Base-by-base conservation (phyloP, 1,139 yeast genomes). In the Pneumocystis sp. region DNA sequence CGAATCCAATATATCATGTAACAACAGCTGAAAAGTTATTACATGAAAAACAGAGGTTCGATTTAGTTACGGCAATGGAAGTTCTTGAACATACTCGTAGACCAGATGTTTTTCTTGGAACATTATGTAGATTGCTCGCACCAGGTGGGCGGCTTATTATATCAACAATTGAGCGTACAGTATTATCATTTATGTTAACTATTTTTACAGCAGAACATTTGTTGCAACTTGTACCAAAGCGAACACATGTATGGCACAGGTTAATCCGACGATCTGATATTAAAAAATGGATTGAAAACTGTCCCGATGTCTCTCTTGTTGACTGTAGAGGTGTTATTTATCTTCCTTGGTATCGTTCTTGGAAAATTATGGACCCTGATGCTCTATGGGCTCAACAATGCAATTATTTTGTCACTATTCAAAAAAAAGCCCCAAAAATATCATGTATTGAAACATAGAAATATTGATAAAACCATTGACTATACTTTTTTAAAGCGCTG, bases 31-130 rank as follows among this genome's bases (percentile, higher is more conserved):
- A 71, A n/a, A 64, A 76, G 34, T 56, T 39, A n/a, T 39, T 66
- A 10, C 61, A 64, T 39, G 67, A 69, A 56, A 42, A 61, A 34
- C 65, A 80, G 42, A 75, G 75, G 63, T 93, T 77, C 74, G 96
- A 93, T 72, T 76, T 91, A 10, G 85, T 95, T 10, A 89, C 97
- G 0, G 83, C 93, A 83, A 89, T 93, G 80, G 99, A 93, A 74
- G 85, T 93, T 82, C 79, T 93, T 63, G 99, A 93, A 74, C 99
- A 93, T 74, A 97, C 91, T 1, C 88, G 87, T 67, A 82, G 83
- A 68, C 98, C 99, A 0, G 77, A 89, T 0, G 82, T 82, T 66
- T 87, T 91, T 37, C 76, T 93, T 67, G 75, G 79, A 29, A 83
- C 82, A 65, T 95, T 96, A 0, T 77, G 90, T 74, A 74, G 78